A percentile compares a stretch with the other conserved stretches of the same genome.
Evolutionary conservation across 306 rosid genomes (phyloP).

Genomic region (Begonia loranthoides): DNA sequence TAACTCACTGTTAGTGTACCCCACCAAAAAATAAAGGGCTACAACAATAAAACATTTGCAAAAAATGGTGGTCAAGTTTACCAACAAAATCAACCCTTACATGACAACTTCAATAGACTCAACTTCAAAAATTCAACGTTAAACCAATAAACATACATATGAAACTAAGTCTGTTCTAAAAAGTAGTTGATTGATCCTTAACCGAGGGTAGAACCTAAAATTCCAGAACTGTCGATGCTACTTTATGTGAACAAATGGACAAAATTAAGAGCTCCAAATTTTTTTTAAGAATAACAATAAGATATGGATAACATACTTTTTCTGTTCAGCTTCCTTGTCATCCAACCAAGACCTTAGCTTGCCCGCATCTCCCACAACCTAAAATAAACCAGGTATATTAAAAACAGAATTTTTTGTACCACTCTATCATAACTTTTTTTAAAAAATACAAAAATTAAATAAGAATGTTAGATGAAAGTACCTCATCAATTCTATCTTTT

Average conservation of each 20-base stretch:
- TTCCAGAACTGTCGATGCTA: constrained; percentile 3
- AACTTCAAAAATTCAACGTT: too few relatives aligned
- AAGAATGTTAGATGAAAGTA: constrained; percentile 13
- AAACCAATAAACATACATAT: background rate
- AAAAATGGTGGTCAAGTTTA: too few relatives aligned
- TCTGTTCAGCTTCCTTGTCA: constrained; percentile 75
- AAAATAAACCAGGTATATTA: constrained; percentile 7
- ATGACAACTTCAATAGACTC: too few relatives aligned
- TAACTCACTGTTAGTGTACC: too few relatives aligned
- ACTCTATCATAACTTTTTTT: constrained; percentile 1
- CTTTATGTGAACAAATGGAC: background rate
- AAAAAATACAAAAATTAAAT: constrained; percentile 1
- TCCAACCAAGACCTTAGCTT: constrained; percentile 69
- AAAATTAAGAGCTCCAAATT: background rate
- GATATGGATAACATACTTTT: constrained; percentile 38
- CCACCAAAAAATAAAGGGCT: too few relatives aligned
- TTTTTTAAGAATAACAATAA: background rate
- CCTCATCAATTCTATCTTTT: constrained; percentile 62
- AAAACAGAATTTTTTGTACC: background rate
- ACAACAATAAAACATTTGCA: too few relatives aligned
- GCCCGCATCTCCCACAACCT: constrained; percentile 53
- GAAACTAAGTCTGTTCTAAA: background rate
- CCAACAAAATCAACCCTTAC: too few relatives aligned
- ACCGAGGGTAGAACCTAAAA: background rate
- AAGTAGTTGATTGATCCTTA: background rate